Base-by-base conservation (phyloP, 1,139 yeast species). In the Hemisphaericaspora lyxosophila region DNA sequence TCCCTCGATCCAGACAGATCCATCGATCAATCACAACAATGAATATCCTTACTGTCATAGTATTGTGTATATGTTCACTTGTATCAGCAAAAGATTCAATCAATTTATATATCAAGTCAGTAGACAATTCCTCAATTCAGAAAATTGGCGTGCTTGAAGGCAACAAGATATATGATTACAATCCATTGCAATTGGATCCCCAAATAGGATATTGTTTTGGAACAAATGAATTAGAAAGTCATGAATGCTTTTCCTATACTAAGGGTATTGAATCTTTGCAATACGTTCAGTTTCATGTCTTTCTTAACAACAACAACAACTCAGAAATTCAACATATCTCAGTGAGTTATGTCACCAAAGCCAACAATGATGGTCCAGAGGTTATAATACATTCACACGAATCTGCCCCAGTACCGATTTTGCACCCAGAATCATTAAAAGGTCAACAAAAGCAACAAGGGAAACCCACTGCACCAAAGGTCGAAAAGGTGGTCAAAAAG, bases 181-280 rank as follows among this genome's bases (percentile, higher is more conserved):
- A 18, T 18, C 23, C 23, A 17, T 5, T 14, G 7, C 14, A 17
- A 18, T 18, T 28, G 31, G 23, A 28, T 18, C 31, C 31, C 13
- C 6, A 28, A 17, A n/a, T n/a, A 7, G 23, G 36, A 16, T 58
- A 55, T 45, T 67, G 73, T 42, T 41, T 67, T 9, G 70, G 70
- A 2, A 62, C 70, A 5, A 42, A 49, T 3, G 66, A 57, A 25
- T 27, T 64, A 4, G 43, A 52, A 3, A 49, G 52, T 38, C 61
- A 59, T 27, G 61, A 58, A 20, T 70, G 75, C 36, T 64, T 69
- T 41, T 51, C 58, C 2, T 62, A 55, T 27, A 31, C 43, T 3
- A 37, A 35, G 20, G 42, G 44, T 2, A 18, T 32, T 7, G 38
- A 31, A 9, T 19, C 50, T 12, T 36, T 40, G 24, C 35, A 38